A percentile compares a stretch with the other conserved stretches of the same genome.
Conservation (phyloP, 768 basidiomycete genomes). For the Mycena venus region DNA sequence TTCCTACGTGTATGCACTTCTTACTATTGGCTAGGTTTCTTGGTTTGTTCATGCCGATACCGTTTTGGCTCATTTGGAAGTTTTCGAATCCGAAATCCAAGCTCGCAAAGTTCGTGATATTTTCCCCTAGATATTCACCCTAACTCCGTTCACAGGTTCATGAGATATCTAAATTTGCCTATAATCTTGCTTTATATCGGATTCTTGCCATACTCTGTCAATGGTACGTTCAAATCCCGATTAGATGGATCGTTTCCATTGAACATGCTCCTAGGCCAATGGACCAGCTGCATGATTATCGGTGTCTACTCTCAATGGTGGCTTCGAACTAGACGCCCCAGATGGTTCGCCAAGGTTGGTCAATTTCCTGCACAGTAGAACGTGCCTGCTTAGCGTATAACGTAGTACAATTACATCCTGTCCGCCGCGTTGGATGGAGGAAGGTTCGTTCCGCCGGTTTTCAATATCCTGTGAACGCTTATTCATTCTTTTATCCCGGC, state of each 20-base stretch:
- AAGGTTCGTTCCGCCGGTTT: background rate
- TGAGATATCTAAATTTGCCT: conserved; percentile 62
- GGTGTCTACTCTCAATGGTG: conserved; percentile 64
- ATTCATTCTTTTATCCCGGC: background rate
- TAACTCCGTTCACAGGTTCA: conserved; percentile 13
- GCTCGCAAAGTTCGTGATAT: conserved; percentile 51
- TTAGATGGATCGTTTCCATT: background rate
- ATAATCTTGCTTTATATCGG: conserved; percentile 57
- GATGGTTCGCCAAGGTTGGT: conserved; percentile 62
- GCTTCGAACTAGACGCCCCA: conserved; percentile 56
- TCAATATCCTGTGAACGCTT: background rate
- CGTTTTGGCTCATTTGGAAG: conserved; percentile 62
- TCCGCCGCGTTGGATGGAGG: conserved; percentile 66
- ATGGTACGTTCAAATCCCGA: conserved; percentile 38
- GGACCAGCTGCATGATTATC: conserved; percentile 67
- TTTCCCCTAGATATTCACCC: conserved; percentile 38
- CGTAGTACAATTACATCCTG: conserved; percentile 58
- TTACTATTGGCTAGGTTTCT: conserved; percentile 46
- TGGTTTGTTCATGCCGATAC: conserved; percentile 63
- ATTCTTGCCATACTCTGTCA: conserved; percentile 64
- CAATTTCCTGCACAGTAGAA: background rate
- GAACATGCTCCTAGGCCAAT: conserved; percentile 48
- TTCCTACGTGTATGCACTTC: background rate
- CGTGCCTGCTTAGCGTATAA: background rate
- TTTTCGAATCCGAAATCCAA: conserved; percentile 48